Conservation (phyloP, 768 basidiomycete species). For the Lactarius hengduanensis region DNA sequence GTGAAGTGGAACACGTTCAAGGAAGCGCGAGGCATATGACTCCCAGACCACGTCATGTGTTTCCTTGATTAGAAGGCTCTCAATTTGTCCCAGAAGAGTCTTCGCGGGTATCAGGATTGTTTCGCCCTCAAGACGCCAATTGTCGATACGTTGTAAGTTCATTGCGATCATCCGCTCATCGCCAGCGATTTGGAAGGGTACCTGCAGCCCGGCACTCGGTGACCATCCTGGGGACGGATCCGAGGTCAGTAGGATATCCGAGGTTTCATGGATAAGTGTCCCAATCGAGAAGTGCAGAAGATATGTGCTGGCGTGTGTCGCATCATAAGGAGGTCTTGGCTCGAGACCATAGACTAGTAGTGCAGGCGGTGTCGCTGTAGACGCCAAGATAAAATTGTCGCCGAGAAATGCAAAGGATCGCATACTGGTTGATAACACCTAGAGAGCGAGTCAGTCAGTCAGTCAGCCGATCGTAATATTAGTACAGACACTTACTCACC, state of each 20-base stretch:
- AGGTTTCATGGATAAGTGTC: not conserved
- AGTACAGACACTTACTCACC: constrained; percentile 6
- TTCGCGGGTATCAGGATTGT: constrained; percentile 18
- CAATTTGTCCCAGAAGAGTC: constrained; percentile 11
- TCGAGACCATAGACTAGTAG: constrained; percentile 23
- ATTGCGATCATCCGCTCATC: constrained; percentile 20
- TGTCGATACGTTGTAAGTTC: not conserved
- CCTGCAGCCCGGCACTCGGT: constrained; percentile 5
- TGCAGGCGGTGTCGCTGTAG: constrained; percentile 13
- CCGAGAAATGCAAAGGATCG: constrained; percentile 23
- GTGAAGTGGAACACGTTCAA: not conserved
- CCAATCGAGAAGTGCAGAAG: constrained; percentile 17
- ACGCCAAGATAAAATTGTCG: constrained; percentile 13
- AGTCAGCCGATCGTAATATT: not conserved
- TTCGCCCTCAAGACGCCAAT: not conserved
- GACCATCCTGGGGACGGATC: constrained; percentile 21
- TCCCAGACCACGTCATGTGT: constrained; percentile 17
- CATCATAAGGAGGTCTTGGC: not conserved
- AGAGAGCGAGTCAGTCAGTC: not conserved
- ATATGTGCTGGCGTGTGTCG: not conserved
- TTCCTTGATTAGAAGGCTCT: not conserved
- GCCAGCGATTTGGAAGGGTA: constrained; percentile 33
- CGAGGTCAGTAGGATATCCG: constrained; percentile 13
- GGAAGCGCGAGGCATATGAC: constrained; percentile 10
- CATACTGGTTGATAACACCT: constrained; percentile 11